Conservation (phyloP, 768 basidiomycete species). For the Paxillus ammoniavirescens region DNA sequence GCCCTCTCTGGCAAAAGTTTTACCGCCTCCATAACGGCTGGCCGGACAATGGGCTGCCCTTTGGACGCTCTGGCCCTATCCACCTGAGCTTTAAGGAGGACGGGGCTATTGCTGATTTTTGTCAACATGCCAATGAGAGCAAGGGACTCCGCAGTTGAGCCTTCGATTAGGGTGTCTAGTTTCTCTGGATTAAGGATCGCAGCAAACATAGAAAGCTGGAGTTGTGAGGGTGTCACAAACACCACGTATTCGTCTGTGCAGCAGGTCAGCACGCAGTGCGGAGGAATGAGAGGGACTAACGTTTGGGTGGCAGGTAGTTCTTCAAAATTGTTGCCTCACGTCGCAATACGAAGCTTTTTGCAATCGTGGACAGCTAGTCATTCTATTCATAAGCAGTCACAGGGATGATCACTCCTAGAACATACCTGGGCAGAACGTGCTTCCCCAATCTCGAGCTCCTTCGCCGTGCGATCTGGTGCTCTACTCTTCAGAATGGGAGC, state of each 20-base stretch:
- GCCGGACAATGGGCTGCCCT: constrained; percentile 41
- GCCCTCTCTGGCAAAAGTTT: constrained; percentile 58
- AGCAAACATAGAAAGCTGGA: constrained; percentile 79
- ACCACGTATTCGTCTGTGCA: constrained; percentile 92
- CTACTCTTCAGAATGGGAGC: constrained; percentile 84
- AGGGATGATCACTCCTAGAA: background rate
- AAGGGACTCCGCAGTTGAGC: constrained; percentile 74
- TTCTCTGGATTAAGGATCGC: constrained; percentile 72
- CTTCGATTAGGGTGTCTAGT: constrained; percentile 65
- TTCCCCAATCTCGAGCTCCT: constrained; percentile 77
- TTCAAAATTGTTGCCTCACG: constrained; percentile 81
- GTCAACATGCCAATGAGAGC: constrained; percentile 77
- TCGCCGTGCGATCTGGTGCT: constrained; percentile 65
- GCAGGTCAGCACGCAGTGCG: background rate
- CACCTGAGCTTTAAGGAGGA: constrained; percentile 76
- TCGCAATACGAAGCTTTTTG: constrained; percentile 87
- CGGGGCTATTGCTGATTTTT: constrained; percentile 92
- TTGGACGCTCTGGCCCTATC: constrained; percentile 54
- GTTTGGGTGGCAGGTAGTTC: constrained; percentile 87
- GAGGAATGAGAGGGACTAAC: constrained; percentile 42
- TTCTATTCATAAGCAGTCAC: background rate
- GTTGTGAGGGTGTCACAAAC: constrained; percentile 84
- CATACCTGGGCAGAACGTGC: constrained; percentile 73
- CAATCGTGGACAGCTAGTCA: constrained; percentile 63
- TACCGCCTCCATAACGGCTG: constrained; percentile 58